These are phyloP conservation scores for Sclerotinia sclerotiorum DNA, from an alignment of 2,329 filamentous ascomycete genomes.

Conservation along the genomic window DNA sequence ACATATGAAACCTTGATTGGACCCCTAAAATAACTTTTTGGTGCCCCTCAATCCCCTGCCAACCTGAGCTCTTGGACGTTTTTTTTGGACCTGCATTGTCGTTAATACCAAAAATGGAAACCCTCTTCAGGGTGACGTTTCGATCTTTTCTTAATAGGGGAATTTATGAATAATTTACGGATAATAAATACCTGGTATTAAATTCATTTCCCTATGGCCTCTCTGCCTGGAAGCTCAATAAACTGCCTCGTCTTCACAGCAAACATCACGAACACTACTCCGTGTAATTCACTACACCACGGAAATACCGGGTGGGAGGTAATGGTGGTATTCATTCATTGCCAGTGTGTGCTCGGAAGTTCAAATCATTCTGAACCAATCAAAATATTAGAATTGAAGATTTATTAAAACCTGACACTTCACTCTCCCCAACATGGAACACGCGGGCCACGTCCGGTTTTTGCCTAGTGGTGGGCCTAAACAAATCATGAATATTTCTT, in stretches of 20 bases:
- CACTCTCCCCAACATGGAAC: slow-evolving; percentile 4
- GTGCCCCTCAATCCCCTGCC: not conserved
- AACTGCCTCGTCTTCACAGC: not conserved
- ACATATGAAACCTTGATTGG: slow-evolving; percentile 2
- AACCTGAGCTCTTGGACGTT: not conserved
- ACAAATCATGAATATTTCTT: not conserved
- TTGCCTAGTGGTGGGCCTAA: not conserved
- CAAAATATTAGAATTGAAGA: not conserved
- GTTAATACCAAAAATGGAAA: not conserved
- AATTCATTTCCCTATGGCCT: not conserved
- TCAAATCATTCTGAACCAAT: not conserved
- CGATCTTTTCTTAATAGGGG: not conserved
- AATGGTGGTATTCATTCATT: not conserved
- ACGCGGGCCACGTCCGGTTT: not conserved
- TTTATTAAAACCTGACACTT: slow-evolving; percentile 1
- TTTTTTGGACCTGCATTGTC: slow-evolving; percentile 1
- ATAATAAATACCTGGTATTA: no score
- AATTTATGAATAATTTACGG: not conserved
- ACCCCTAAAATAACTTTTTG: not conserved
- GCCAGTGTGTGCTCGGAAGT: not conserved
- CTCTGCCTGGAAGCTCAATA: not conserved
- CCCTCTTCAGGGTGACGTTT: not conserved
- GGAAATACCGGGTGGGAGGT: no score
- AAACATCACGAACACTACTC: not conserved
- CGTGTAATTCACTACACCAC: not conserved